These are phyloP conservation scores for Aureobasidium sp. DNA, from an alignment of 2,329 filamentous ascomycete genomes.

Conservation along the genomic window DNA sequence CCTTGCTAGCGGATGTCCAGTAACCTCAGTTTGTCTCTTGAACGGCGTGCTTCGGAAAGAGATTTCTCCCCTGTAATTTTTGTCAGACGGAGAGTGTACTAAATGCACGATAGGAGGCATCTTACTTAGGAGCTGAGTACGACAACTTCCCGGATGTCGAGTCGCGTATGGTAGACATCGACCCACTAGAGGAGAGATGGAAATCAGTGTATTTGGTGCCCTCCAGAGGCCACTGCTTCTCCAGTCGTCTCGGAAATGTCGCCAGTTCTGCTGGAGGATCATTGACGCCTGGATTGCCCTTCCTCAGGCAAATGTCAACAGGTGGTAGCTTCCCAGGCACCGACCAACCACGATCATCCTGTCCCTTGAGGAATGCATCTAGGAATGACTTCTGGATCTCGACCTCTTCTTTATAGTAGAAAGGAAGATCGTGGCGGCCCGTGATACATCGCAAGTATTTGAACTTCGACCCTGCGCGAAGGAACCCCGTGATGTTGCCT, in stretches of 20 bases:
- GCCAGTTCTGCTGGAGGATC: slow-evolving; percentile 60
- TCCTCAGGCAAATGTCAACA: slow-evolving; percentile 66
- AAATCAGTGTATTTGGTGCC: slow-evolving; percentile 69
- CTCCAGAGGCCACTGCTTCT: slow-evolving; percentile 71
- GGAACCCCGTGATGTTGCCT: slow-evolving; percentile 72
- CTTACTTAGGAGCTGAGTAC: slow-evolving; percentile 62
- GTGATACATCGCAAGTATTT: slow-evolving; percentile 76
- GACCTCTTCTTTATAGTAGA: slow-evolving; percentile 74
- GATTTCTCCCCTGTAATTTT: too few species aligned
- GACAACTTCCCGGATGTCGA: slow-evolving; percentile 53
- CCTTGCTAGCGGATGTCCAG: slow-evolving; percentile 69
- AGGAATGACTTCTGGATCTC: slow-evolving; percentile 72
- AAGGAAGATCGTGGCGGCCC: slow-evolving; percentile 74
- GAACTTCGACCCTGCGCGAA: slow-evolving; percentile 66
- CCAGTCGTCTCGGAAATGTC: slow-evolving; percentile 60
- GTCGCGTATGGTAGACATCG: too few species aligned
- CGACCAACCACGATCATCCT: too few species aligned
- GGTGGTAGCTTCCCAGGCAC: slow-evolving; percentile 61
- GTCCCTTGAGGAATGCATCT: slow-evolving; percentile 75
- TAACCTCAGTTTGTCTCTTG: slow-evolving; percentile 69
- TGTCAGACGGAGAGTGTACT: too few species aligned
- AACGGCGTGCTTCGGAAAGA: too few species aligned
- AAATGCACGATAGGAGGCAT: too few species aligned
- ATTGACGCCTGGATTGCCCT: slow-evolving; percentile 72
- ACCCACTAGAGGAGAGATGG: too few species aligned